Base-by-base conservation (phyloP, 192 early-diverging fungal genomes). In the Coemansia reversa region DNA sequence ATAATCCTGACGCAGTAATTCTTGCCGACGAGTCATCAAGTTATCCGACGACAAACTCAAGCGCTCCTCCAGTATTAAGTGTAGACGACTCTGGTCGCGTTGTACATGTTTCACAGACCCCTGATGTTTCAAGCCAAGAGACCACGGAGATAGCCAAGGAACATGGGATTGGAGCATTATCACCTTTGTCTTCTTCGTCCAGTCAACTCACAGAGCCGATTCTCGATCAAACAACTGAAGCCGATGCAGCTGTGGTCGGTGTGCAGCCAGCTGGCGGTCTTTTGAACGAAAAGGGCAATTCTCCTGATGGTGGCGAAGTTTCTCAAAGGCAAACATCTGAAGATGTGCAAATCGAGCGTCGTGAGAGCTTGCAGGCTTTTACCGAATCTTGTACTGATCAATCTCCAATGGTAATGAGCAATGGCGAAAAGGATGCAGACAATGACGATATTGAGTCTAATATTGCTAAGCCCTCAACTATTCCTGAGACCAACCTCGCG, bases 11-110 rank as follows among this genome's bases (percentile, higher is more conserved):
- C 5, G n/a, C 54, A 28, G 47, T 29, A 19, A 52, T 65, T 20
- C 24, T 65, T 11, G 69, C 69, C 16, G 51, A 53, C 14, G 62
- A 57, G 39, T 72, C 70, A 6, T 72, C 64, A 9, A 58, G 64
- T 55, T 63, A 49, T 19, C 61, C 48, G 18, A 32, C 55, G 5
- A 39, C 35, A 30, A 58, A n/a, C 50, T 55, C 39, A 25, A 54
- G 51, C 35, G 53, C 70, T 27, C 54, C 59, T 20, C 57, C 39
- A 23, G 2, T 60, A 2, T 42, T 57, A 4, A 62, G 47, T 19
- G 30, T 51, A 22, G 29, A 35, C 14, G 53, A 23, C 7, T 14
- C 23, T 9, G 48, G 6, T 35, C 28, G 16, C 2, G 30, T 62
- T 7, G 11, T 32, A 14, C 55, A 66, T 51, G 54, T 66, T 5